A percentile compares a stretch with the other conserved stretches of the same genome.
phyloP scores from a whole-genome alignment of 768 basidiomycete species.

The Suillus subluteus region DNA sequence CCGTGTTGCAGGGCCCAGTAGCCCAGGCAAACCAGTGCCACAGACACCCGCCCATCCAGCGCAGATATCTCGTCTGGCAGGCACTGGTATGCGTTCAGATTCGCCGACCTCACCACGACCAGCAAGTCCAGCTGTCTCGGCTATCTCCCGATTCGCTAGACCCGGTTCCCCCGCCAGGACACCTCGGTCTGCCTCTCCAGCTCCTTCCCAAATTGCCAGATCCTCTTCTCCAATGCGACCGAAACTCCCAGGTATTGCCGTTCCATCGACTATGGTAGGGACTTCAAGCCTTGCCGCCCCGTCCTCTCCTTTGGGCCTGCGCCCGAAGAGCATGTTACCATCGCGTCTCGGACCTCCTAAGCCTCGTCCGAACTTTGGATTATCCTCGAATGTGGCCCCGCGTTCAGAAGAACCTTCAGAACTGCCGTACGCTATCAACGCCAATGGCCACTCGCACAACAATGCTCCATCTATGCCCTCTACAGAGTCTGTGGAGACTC shows the following conservation, averaged over 20 bases:
- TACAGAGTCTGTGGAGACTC: slow-evolving; percentile 34
- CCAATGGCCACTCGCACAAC: slow-evolving; percentile 20
- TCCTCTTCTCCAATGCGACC: slow-evolving; percentile 54
- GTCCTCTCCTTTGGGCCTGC: slow-evolving; percentile 43
- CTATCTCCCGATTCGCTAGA: slow-evolving; percentile 44
- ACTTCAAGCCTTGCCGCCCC: slow-evolving; percentile 32
- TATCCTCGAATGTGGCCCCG: slow-evolving; percentile 27
- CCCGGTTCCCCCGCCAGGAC: slow-evolving; percentile 45
- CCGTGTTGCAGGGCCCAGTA: slow-evolving; percentile 72
- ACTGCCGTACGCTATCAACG: slow-evolving; percentile 29
- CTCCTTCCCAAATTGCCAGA: slow-evolving; percentile 40
- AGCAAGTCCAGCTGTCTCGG: slow-evolving; percentile 47
- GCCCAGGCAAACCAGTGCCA: slow-evolving; percentile 42
- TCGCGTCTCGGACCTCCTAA: slow-evolving; percentile 75
- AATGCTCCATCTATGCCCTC: slow-evolving; percentile 24
- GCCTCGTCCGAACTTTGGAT: slow-evolving; percentile 39
- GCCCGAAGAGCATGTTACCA: slow-evolving; percentile 72
- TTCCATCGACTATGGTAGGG: slow-evolving; percentile 18
- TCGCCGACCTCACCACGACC: slow-evolving; percentile 56
- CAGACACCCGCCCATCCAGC: slow-evolving; percentile 47
- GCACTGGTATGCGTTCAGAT: slow-evolving; percentile 48
- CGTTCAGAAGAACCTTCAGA: slow-evolving; percentile 36
- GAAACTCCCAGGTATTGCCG: slow-evolving; percentile 42
- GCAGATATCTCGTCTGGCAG: slow-evolving; percentile 58
- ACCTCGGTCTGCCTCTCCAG: slow-evolving; percentile 41